These are phyloP conservation scores for Fusarium floridanum DNA, from an alignment of 2,329 filamentous ascomycete species.

Conservation along the genomic window DNA sequence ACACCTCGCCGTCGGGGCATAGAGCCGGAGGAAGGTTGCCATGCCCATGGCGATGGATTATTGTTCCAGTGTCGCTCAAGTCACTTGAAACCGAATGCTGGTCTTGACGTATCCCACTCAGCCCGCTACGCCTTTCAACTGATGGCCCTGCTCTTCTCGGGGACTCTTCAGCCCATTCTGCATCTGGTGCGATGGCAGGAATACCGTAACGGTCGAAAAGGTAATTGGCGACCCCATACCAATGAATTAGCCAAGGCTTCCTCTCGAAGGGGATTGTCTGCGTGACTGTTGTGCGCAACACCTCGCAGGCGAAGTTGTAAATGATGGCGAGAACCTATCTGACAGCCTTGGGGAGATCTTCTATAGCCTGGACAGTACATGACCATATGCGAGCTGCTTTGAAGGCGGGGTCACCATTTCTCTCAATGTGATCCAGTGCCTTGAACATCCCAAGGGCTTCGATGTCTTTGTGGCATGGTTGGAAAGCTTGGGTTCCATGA, in stretches of 20 bases:
- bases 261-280: conserved; percentile 40
- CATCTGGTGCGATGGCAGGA: conserved; percentile 26
- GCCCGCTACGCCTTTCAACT: too few relatives aligned
- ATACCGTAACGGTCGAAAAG: conserved; percentile 41
- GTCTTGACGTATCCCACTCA: neutral
- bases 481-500: conserved; percentile 42
- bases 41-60: neutral
- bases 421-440: conserved; percentile 38
- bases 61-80: neutral
- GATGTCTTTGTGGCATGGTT: conserved; percentile 47
- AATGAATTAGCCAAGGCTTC: conserved; percentile 48
- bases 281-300: conserved; percentile 37
- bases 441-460: conserved; percentile 39
- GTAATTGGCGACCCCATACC: conserved; percentile 44
- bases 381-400: conserved; percentile 49
- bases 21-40: conserved; percentile 1
- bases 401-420: conserved; percentile 43
- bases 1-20: neutral
- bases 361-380: conserved; percentile 44
- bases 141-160: neutral
- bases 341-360: conserved; percentile 45
- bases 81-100: neutral
- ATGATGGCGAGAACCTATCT: conserved; percentile 50
- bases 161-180: conserved; percentile 47
- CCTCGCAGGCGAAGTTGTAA: conserved; percentile 49